Evolutionary conservation across 768 basidiomycete genomes (phyloP).

Genomic region (Tylopilus sp.): DNA sequence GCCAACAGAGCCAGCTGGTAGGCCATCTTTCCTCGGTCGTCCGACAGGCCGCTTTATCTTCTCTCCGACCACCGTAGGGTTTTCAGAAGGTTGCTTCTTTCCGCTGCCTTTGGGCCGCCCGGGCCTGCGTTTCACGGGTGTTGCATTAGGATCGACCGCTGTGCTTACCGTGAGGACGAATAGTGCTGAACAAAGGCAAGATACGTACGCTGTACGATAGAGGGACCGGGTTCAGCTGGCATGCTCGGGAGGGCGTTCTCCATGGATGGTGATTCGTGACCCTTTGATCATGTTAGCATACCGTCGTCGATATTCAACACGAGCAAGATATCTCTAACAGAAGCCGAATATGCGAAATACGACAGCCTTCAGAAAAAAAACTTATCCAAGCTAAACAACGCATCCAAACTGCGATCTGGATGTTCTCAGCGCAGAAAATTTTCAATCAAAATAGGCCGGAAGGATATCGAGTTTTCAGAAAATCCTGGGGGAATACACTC

Average conservation of each 20-base stretch:
- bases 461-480: slow-evolving; percentile 1
- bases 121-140: slow-evolving; percentile 60
- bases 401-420: slow-evolving; percentile 26
- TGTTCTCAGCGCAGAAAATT: slow-evolving; percentile 11
- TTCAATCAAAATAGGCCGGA: neutral
- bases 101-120: slow-evolving; percentile 80
- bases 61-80: slow-evolving; percentile 37
- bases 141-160: slow-evolving; percentile 27
- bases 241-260: slow-evolving; percentile 25
- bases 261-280: slow-evolving; percentile 18
- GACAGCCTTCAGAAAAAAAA: slow-evolving; percentile 26
- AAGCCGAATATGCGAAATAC: slow-evolving; percentile 35
- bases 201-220: slow-evolving; percentile 26
- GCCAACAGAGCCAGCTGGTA: slow-evolving; percentile 69
- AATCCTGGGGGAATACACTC: slow-evolving; percentile 21
- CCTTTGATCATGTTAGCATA: slow-evolving; percentile 27
- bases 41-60: slow-evolving; percentile 79
- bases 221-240: slow-evolving; percentile 24
- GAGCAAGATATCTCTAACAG: slow-evolving; percentile 29
- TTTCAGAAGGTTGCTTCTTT: slow-evolving; percentile 53
- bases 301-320: slow-evolving; percentile 18
- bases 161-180: slow-evolving; percentile 5
- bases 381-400: slow-evolving; percentile 32
- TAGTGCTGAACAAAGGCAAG: neutral
- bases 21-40: slow-evolving; percentile 76